These are phyloP conservation scores for Tulasnella sp. DNA, from an alignment of 768 basidiomycete genomes.

Conservation along the genomic window DNA sequence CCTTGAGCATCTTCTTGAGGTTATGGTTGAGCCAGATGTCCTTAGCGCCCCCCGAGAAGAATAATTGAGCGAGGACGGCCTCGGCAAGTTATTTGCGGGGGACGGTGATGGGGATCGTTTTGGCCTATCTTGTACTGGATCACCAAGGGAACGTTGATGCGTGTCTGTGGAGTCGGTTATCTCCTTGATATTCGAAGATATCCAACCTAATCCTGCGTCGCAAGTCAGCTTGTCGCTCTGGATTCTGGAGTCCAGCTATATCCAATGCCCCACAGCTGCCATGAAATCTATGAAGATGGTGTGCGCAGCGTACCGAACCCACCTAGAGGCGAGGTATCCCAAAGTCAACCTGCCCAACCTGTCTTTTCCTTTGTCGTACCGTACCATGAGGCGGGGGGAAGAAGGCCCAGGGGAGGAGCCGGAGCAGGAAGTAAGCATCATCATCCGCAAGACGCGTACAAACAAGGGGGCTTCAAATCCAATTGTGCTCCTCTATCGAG, in stretches of 20 bases:
- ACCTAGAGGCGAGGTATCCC: constrained; percentile 53
- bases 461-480: constrained; percentile 91
- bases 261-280: constrained; percentile 52
- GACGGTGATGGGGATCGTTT: constrained; percentile 82
- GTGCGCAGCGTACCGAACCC: constrained; percentile 64
- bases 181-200: constrained; percentile 77
- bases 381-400: constrained; percentile 60
- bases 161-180: constrained; percentile 69
- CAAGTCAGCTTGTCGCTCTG: not conserved
- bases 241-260: not conserved
- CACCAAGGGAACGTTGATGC: constrained; percentile 75
- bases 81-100: constrained; percentile 69
- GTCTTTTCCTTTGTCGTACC: constrained; percentile 38
- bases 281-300: constrained; percentile 65
- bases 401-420: constrained; percentile 79
- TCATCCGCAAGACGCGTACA: constrained; percentile 73
- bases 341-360: constrained; percentile 60
- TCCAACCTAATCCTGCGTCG: too few relatives aligned
- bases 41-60: constrained; percentile 85
- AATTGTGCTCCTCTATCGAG: constrained; percentile 59
- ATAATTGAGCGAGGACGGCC: constrained; percentile 52
- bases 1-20: constrained; percentile 74
- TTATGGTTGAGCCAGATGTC: constrained; percentile 89
- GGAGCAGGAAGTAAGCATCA: constrained; percentile 75
- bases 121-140: constrained; percentile 69